Evolutionary conservation across 2,329 filamentous ascomycete genomes (phyloP).

Genomic region (Monosporascus sp.): DNA sequence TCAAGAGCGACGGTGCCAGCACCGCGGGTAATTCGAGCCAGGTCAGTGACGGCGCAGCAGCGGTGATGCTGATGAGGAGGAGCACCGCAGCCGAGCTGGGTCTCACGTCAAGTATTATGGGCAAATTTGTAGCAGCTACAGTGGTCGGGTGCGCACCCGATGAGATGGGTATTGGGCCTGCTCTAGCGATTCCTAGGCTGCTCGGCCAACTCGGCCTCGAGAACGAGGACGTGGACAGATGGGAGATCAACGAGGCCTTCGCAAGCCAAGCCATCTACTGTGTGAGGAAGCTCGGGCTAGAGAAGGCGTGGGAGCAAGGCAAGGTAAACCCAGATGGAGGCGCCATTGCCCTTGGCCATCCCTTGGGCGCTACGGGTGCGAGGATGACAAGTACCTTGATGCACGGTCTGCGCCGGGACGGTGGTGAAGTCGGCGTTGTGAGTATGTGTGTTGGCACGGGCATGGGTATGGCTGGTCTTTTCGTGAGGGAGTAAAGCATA

Average conservation of each 20-base stretch:
- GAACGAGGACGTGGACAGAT: constrained; percentile 68
- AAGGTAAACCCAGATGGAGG: constrained; percentile 89
- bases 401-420: constrained; percentile 62
- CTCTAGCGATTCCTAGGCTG: constrained; percentile 77
- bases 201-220: constrained; percentile 62
- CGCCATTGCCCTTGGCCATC: constrained; percentile 90
- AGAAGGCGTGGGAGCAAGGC: constrained; percentile 53
- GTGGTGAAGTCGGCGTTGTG: constrained; percentile 73
- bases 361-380: constrained; percentile 81
- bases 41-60: constrained; percentile 83
- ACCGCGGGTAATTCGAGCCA: constrained; percentile 87
- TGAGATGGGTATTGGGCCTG: constrained; percentile 91
- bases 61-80: constrained; percentile 78
- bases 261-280: constrained; percentile 65
- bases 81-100: constrained; percentile 71
- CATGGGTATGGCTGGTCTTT: constrained; percentile 70
- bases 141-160: constrained; percentile 77
- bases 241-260: constrained; percentile 90
- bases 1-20: constrained; percentile 65
- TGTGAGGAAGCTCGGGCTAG: constrained; percentile 63
- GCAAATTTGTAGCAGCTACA: constrained; percentile 73
- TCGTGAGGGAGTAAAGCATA: constrained; percentile 47
- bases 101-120: constrained; percentile 63
- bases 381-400: constrained; percentile 69
- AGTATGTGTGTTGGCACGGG: constrained; percentile 86